Evolutionary conservation across 2,329 filamentous ascomycete genomes (phyloP).

Genomic region (Chaetoscypha palmicola): DNA sequence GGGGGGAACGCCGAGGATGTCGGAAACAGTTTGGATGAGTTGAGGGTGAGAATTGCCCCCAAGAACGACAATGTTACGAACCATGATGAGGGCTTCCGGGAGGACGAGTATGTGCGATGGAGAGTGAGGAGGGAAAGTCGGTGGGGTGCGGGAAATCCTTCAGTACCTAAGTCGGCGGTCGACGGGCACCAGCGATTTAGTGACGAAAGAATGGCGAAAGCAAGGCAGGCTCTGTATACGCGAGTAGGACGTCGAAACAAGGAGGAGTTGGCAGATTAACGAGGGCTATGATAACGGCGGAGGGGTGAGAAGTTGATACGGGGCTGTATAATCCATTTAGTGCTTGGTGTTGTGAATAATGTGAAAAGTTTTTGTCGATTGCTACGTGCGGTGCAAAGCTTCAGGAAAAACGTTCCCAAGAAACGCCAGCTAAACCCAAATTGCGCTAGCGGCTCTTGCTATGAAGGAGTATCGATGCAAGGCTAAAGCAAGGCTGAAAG

Average conservation of each 20-base stretch:
- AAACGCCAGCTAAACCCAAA: neutral
- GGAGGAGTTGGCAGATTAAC: neutral
- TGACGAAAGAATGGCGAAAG: neutral
- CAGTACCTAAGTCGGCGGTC: constrained; percentile 17
- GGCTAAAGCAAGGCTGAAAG: constrained; percentile 1
- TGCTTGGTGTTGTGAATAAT: neutral
- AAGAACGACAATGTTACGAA: constrained; percentile 89
- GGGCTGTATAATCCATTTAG: constrained; percentile 20
- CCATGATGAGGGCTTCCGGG: constrained; percentile 61
- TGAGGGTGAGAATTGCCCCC: constrained; percentile 89
- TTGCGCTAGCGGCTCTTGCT: neutral
- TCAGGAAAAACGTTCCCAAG: neutral
- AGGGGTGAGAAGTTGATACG: constrained; percentile 8
- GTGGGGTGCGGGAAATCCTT: constrained; percentile 21
- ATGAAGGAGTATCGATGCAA: neutral
- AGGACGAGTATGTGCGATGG: no score
- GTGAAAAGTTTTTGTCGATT: constrained; percentile 3
- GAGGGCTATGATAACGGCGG: constrained; percentile 12
- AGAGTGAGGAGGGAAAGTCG: constrained; percentile 4
- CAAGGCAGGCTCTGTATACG: neutral
- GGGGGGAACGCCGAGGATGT: constrained; percentile 77
- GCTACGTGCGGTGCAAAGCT: neutral
- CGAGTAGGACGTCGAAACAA: neutral
- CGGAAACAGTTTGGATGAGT: constrained; percentile 80
- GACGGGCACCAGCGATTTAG: neutral